These are phyloP conservation scores for Sarocladium brachiariae DNA, from an alignment of 2,329 filamentous ascomycete genomes.

Conservation along the genomic window DNA sequence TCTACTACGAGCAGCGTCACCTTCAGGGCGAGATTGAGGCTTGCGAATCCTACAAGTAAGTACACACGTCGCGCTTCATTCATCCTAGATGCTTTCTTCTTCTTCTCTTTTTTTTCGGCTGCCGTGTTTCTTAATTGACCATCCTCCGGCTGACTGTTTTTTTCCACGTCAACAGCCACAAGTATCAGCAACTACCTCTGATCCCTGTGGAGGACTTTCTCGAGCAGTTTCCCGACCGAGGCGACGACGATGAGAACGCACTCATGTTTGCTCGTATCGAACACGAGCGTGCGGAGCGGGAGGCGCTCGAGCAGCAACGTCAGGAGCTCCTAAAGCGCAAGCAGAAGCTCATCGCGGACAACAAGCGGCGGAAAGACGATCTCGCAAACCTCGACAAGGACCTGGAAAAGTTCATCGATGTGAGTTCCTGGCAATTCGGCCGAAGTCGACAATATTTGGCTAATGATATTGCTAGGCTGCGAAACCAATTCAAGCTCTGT, in stretches of 20 bases:
- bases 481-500: conserved; percentile 79
- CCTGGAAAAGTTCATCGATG: conserved; percentile 89
- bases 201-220: conserved; percentile 81
- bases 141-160: conserved; percentile 10
- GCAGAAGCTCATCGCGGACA: conserved; percentile 58
- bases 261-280: conserved; percentile 88
- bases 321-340: conserved; percentile 65
- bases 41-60: conserved; percentile 87
- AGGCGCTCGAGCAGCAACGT: conserved; percentile 77
- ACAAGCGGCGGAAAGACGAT: conserved; percentile 91
- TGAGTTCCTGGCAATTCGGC: conserved; percentile 32
- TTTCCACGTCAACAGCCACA: conserved; percentile 58
- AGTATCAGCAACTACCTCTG: conserved; percentile 78
- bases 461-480: conserved; percentile 52
- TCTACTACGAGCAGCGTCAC: conserved; percentile 94
- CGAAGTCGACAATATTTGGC: not conserved
- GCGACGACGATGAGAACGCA: conserved; percentile 65
- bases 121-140: too few relatives aligned
- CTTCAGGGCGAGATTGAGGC: conserved; percentile 82
- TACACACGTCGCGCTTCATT: too few relatives aligned
- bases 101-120: too few relatives aligned
- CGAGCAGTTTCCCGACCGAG: conserved; percentile 64
- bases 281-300: conserved; percentile 78
- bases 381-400: conserved; percentile 86
- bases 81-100: too few relatives aligned